phyloP scores from a whole-genome alignment of 1,139 yeast genomes.

The Taphrina sp. region DNA sequence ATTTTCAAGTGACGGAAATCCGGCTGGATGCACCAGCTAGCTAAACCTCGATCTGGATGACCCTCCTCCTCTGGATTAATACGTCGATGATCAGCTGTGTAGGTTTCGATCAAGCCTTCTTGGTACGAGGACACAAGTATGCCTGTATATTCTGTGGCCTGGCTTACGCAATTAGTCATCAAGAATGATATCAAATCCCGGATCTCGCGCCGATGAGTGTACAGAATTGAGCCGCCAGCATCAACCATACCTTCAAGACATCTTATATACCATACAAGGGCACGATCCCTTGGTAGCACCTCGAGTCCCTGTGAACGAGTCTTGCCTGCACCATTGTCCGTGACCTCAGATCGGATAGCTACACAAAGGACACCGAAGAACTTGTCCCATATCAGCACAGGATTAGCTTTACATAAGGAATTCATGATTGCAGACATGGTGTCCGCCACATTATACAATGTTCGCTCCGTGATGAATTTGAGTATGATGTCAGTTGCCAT shows the following conservation, averaged over 20 bases:
- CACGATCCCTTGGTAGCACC: constrained; percentile 72
- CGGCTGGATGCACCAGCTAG: constrained; percentile 40
- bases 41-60: constrained; percentile 22
- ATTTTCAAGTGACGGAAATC: constrained; percentile 53
- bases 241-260: constrained; percentile 71
- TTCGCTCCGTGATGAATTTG: constrained; percentile 45
- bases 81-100: constrained; percentile 36
- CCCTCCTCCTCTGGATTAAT: constrained; percentile 33
- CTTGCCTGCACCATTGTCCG: constrained; percentile 82
- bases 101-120: constrained; percentile 57
- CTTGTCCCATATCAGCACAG: constrained; percentile 59
- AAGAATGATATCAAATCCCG: constrained; percentile 53
- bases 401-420: constrained; percentile 69
- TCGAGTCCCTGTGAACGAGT: constrained; percentile 63
- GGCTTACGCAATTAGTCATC: constrained; percentile 66
- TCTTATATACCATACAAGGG: constrained; percentile 68
- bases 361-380: constrained; percentile 5
- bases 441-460: constrained; percentile 29
- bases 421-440: constrained; percentile 62
- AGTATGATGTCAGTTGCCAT: constrained; percentile 55
- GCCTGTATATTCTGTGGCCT: constrained; percentile 50
- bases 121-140: constrained; percentile 60
- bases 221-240: constrained; percentile 58
- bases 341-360: constrained; percentile 64
- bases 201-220: constrained; percentile 52